Evolutionary conservation across 2,329 filamentous ascomycete species (phyloP), one percentile per base, ranked within the genome.

Genomic region (Coleophoma eucalyptorum): DNA sequence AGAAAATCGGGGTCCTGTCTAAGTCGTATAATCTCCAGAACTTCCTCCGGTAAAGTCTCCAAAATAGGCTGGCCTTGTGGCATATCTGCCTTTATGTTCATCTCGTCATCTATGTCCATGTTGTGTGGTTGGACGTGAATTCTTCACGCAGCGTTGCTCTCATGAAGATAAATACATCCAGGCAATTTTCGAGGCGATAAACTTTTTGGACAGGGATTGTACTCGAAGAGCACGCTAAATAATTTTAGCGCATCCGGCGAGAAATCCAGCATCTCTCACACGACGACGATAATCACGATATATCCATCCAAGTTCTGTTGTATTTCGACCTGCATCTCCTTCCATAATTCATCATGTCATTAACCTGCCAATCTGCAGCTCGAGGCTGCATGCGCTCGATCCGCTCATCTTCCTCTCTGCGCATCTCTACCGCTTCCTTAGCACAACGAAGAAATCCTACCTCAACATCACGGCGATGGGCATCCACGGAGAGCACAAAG

Each of bases 401-500:
- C 61, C 79, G 81, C 65, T 71, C 76, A 55, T 67, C 71, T 55
- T 60, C 67, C 59, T 67, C 74, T 47, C 56, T 77, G 58, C 72
- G 77, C 63, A 68, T 71, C 57, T 73, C 78, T 50, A 68, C 68
- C 40, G 66, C 72, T 45, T 64, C 72, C 55, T 56, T 75, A 49
- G 74, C 74, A 69, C 77, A 69, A 41, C 55, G 62, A 62, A 75
- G 74, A 66, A 72, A 71, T 59, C 63, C 72, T 50, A 44, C 42
- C 8, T 66, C 71, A 40, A 67, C 71, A 58, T 68, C 83, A 67
- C 84, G 88, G 74, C 84, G 94, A 81, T 92, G 90, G 87, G 89
- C 94, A 73, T 93, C 90, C 56, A 92, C 90, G 62, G 88, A 92
- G 64, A 96, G 89, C 74, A 91, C 94, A 57, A 99, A 99, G 82